A percentile compares a stretch with the other conserved stretches of the same genome.
phyloP scores from a whole-genome alignment of 768 basidiomycete species.

The Lactarius sanguifluus region DNA sequence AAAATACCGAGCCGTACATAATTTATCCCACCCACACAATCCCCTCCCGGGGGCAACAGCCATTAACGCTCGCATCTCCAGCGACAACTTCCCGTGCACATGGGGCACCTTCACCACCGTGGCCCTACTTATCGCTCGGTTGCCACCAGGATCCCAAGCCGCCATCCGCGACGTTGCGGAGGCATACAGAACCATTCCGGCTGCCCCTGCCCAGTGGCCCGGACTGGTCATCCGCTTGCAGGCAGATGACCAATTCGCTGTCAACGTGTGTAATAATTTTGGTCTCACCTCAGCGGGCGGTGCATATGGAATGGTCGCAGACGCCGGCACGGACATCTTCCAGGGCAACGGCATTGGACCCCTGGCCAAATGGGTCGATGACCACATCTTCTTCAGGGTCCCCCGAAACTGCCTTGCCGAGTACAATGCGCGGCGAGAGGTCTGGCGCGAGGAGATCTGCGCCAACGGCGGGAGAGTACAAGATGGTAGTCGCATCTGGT shows the following conservation, averaged over 20 bases:
- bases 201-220: background rate
- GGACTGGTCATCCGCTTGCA: background rate
- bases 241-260: background rate
- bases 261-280: background rate
- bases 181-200: background rate
- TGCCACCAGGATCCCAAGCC: too few species aligned
- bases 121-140: too few species aligned
- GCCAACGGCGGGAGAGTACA: too few species aligned
- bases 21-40: constrained; percentile 32
- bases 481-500: too few species aligned
- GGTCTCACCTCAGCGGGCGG: background rate
- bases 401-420: constrained; percentile 18
- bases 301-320: constrained; percentile 1
- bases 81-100: background rate
- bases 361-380: constrained; percentile 33
- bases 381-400: constrained; percentile 31
- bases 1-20: too few species aligned
- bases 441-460: too few species aligned
- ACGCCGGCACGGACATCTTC: constrained; percentile 28
- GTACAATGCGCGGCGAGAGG: constrained; percentile 32
- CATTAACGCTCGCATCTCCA: background rate
- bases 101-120: too few species aligned
- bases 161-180: background rate
- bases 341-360: constrained; percentile 30
- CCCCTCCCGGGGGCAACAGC: background rate